phyloP scores from a whole-genome alignment of 768 basidiomycete species.

The Amanita pallidorosea region DNA sequence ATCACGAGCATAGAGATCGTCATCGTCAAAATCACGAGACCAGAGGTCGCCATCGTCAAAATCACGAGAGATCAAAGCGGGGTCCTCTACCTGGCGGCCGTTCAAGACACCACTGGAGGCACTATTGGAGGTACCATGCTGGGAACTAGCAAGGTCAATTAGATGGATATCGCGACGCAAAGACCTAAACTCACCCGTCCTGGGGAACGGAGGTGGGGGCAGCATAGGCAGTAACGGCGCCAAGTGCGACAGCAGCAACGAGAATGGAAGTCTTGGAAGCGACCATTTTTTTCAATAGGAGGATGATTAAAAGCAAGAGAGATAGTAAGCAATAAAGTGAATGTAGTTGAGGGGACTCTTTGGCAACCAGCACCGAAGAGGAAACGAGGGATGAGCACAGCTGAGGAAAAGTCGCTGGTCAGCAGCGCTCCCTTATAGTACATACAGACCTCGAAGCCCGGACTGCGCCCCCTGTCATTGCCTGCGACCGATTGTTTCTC shows the following conservation, averaged over 20 bases:
- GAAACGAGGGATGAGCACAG: constrained; percentile 1
- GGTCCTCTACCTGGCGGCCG: background rate
- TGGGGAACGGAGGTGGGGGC: background rate
- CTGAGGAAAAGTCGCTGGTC: background rate
- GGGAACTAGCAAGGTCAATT: background rate
- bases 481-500: too few species aligned
- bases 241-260: background rate
- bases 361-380: constrained; percentile 6
- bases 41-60: too few species aligned
- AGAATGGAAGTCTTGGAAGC: constrained; percentile 3
- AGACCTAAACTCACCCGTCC: background rate
- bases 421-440: too few species aligned
- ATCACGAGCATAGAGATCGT: background rate
- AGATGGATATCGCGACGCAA: too few species aligned
- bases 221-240: constrained; percentile 2
- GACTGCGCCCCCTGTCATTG: too few species aligned
- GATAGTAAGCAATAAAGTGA: background rate
- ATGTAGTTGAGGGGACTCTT: background rate
- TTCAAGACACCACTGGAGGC: too few species aligned
- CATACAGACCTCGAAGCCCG: too few species aligned
- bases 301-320: background rate
- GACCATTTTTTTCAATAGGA: background rate
- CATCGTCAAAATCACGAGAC: background rate
- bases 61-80: background rate
- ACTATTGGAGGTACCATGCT: too few species aligned